Evolutionary conservation across 495 filamentous ascomycete species (phyloP).

Genomic region (Annulohypoxylon moriforme): DNA sequence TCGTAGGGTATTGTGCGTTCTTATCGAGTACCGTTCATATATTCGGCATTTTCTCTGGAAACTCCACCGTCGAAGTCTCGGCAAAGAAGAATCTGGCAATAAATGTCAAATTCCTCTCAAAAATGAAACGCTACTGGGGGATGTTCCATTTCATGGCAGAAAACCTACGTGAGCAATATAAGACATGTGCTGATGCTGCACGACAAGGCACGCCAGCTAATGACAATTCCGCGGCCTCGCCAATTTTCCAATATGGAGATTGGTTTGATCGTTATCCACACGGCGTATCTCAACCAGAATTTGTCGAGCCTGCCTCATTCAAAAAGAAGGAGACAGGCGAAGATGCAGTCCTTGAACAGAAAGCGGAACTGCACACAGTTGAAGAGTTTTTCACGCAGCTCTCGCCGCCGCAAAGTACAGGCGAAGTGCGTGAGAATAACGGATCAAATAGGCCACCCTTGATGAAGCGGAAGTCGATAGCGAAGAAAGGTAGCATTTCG

Average conservation of each 20-base stretch:
- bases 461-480: conserved; percentile 59
- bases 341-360: conserved; percentile 84
- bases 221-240: conserved; percentile 63
- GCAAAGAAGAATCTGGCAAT: conserved; percentile 88
- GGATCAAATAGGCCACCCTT: conserved; percentile 48
- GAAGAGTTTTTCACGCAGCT: conserved; percentile 94
- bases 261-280: conserved; percentile 98
- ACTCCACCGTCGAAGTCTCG: conserved; percentile 75
- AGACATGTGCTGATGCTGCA: conserved; percentile 83
- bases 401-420: conserved; percentile 69
- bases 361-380: conserved; percentile 88
- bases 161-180: conserved; percentile 90
- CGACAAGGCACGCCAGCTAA: conserved; percentile 61
- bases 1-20: conserved; percentile 94
- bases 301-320: conserved; percentile 77
- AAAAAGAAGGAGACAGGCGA: conserved; percentile 78
- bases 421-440: conserved; percentile 46
- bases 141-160: conserved; percentile 97
- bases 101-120: conserved; percentile 88
- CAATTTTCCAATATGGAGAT: conserved; percentile 95
- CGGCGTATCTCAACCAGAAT: conserved; percentile 85
- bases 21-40: conserved; percentile 92
- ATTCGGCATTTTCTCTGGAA: conserved; percentile 86
- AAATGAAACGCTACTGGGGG: conserved; percentile 98
- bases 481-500: conserved; percentile 55